Evolutionary conservation across 2,329 filamentous ascomycete species (phyloP), one percentile per base, ranked within the genome.

Genomic region (Colletotrichum cuscutae): DNA sequence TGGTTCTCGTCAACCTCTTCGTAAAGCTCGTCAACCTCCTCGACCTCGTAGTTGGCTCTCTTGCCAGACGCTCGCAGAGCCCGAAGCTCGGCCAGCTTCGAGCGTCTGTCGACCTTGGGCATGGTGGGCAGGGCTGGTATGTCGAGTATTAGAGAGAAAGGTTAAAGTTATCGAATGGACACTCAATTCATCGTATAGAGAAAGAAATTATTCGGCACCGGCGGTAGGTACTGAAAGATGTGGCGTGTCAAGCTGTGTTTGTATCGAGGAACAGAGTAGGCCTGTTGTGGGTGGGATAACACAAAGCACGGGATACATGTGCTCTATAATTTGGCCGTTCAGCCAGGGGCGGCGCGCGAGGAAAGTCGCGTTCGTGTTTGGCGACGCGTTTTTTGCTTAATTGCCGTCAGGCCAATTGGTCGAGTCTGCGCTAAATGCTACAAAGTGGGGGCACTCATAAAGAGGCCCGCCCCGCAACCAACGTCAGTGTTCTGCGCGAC

Each of bases 1-100:
- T 94, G 94, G 79, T 97, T 96, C 79, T 99, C 97, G 80, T 98
- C 95, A 60, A 99, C 95, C 79, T 97, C 95, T 75, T 98, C 97
- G 85, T 98, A 99, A 57, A 99, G 87, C 77, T 94, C 91, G 76
- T 92, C 90, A 78, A 94, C 93, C 75, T 98, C 92, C 78, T 95
- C 90, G 74, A 98, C 90, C 83, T 98, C 87, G 85, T 98, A 99
- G 72, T 89, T 91, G 76, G 93, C 92, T 84, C 97, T 98, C 87
- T 97, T 98, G 84, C 97, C 97, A 66, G 95, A 91, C 78, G 94
- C 91, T 79, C 95, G 93, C 76, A 97, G 90, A 80, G 94, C 95
- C 78, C 90, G 90, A 76, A 98, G 90, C 87, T 97, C 94, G 65
- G 94, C 95, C 79, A 92, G 87, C 84, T 86, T 90, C 76, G 86